These are phyloP conservation scores for Oleoguttula mirabilis DNA, from an alignment of 495 filamentous ascomycete genomes.

Conservation along the genomic window DNA sequence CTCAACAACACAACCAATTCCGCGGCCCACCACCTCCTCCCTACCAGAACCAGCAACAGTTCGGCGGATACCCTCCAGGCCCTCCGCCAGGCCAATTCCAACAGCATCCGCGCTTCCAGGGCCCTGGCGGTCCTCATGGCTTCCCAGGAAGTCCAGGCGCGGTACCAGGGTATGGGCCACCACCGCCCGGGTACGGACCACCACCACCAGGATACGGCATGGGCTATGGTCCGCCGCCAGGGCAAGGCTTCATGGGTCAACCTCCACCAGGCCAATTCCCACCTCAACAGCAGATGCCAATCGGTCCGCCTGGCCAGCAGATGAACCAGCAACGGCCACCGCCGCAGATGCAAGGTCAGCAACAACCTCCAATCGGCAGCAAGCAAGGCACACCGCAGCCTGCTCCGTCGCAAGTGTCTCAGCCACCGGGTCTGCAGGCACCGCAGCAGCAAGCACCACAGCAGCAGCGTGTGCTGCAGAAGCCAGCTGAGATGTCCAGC, in stretches of 20 bases:
- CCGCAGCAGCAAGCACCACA: conserved; percentile 13
- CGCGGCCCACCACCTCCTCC: conserved; percentile 15
- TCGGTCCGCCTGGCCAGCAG: conserved; percentile 34
- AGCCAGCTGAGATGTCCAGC: conserved; percentile 18
- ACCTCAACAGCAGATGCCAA: conserved; percentile 26
- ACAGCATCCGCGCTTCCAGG: conserved; percentile 28
- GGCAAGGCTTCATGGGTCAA: conserved; percentile 61
- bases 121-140: conserved; percentile 43
- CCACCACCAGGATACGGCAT: conserved; percentile 35
- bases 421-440: conserved; percentile 11
- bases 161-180: conserved; percentile 34
- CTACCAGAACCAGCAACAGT: conserved; percentile 27
- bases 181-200: conserved; percentile 47
- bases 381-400: conserved; percentile 19
- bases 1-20: conserved; percentile 27
- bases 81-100: conserved; percentile 22
- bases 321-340: conserved; percentile 15
- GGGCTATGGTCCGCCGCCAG: conserved; percentile 33
- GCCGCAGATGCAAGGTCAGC: conserved; percentile 42
- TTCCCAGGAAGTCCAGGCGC: conserved; percentile 47
- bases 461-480: too few relatives aligned
- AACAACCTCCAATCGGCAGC: conserved; percentile 30
- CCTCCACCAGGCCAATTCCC: conserved; percentile 27
- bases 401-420: conserved; percentile 1
- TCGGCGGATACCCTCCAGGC: conserved; percentile 28